phyloP scores from a whole-genome alignment of 257 asterid species.

The Eustoma russellianum region DNA sequence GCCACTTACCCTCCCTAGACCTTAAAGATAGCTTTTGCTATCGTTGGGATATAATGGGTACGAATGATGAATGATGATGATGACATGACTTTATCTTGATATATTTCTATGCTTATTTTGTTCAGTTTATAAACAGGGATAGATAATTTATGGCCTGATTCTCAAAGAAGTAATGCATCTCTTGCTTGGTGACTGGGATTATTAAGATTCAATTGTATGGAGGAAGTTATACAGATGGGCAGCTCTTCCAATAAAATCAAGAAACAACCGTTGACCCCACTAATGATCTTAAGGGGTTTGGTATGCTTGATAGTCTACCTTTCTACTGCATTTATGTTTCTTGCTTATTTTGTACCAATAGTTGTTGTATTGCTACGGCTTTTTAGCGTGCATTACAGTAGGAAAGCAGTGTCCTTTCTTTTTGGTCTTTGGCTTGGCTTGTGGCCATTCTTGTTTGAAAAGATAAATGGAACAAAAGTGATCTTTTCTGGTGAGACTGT shows the following conservation, averaged over 20 bases:
- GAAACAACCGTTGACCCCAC: constrained; percentile 44
- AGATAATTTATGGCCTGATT: too few relatives aligned
- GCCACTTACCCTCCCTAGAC: too few relatives aligned
- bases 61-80: too few relatives aligned
- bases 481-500: constrained; percentile 70
- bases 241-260: constrained; percentile 6
- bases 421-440: constrained; percentile 85
- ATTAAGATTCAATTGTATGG: too few relatives aligned
- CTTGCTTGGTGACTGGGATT: too few relatives aligned
- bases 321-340: constrained; percentile 55
- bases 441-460: constrained; percentile 91
- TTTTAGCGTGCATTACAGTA: constrained; percentile 50
- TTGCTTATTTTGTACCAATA: constrained; percentile 36
- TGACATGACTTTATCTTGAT: too few relatives aligned
- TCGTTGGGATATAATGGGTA: too few relatives aligned
- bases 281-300: constrained; percentile 47
- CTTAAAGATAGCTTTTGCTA: too few relatives aligned
- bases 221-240: constrained; percentile 5
- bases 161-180: too few relatives aligned
- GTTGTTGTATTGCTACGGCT: constrained; percentile 47
- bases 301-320: constrained; percentile 44
- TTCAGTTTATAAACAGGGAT: too few relatives aligned
- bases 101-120: too few relatives aligned
- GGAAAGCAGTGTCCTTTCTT: constrained; percentile 39
- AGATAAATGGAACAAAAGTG: constrained; percentile 62